Base-by-base conservation (phyloP, 768 basidiomycete species). In the Tulasnella sp. region DNA sequence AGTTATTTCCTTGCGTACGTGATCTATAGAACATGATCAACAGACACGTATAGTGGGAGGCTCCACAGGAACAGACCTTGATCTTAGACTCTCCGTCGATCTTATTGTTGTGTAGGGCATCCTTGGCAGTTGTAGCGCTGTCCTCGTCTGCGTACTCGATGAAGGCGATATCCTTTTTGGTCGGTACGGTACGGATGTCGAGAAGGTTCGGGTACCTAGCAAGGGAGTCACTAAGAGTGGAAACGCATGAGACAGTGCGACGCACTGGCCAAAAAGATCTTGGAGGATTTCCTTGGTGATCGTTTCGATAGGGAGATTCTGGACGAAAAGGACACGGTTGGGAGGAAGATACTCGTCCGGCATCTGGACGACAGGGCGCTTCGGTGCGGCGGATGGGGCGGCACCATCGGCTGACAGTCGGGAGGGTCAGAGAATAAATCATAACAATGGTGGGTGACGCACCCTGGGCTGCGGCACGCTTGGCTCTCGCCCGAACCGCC, bases 281-380 rank as follows among this genome's bases (percentile, higher is more conserved):
- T 85, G 80, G 60, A 99, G 83, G 66, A 87, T 84, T 52, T 96
- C 93, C 67, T 94, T 92, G 54, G 85, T 91, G 62, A 92, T 91
- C 39, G 71, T 84, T 67, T 96, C 91, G 19, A 35, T 35, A 17
- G 93, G 92, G 21, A 99, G 75, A 68, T 97, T 97, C 71, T 99
- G 96, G 62, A 99, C 69, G 79, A 99, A 99, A 50, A 99, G 78
- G 70, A 98, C 94, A 69, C 93, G 92, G 84, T 99, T 99, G 36
- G 96, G 94, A 1, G 96, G 96, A 6, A 99, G 80, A 69, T 97
- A 98, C 69, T 99, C 96, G 83, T 99, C 96, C 37, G 94, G 93
- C 91, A 98, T 96, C 68, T 93, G 89, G 59, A 96, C 85, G 62
- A 82, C 81, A 21, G 86, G 86, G 40, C 86, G 79, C 70, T 82